Conservation (phyloP, 257 asterid species). For the Capsicum rhomboideum region DNA sequence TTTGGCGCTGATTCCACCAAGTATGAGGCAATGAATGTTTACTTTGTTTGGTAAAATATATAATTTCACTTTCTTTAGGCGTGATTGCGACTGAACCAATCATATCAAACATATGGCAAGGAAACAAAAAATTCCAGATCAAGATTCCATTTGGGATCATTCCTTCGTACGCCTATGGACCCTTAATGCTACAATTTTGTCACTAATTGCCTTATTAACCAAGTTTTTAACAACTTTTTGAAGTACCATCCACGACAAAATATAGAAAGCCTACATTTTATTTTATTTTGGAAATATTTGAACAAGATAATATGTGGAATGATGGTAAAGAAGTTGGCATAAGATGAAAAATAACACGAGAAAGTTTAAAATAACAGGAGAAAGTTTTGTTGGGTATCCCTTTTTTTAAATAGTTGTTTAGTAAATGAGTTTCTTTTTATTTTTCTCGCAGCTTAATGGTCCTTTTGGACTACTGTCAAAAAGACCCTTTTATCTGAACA, state of each 20-base stretch:
- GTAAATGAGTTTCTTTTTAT: not conserved
- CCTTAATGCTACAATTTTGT: not conserved
- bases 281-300: not conserved
- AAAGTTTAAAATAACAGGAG: not conserved
- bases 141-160: not conserved
- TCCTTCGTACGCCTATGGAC: not conserved
- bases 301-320: not conserved
- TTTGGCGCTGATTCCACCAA: not conserved
- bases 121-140: not conserved
- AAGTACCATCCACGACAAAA: not conserved
- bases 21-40: not conserved
- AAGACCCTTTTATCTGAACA: not conserved
- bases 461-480: accelerated
- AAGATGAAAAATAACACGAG: not conserved
- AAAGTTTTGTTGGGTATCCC: not conserved
- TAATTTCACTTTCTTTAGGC: not conserved
- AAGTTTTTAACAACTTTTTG: not conserved
- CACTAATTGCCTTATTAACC: not conserved
- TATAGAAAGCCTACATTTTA: not conserved
- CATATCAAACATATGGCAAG: not conserved
- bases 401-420: not conserved
- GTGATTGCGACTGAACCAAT: not conserved
- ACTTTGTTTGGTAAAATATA: not conserved
- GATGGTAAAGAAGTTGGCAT: not conserved
- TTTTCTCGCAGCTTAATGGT: not conserved